Base-by-base conservation (phyloP, 768 basidiomycete genomes). In the Exsudoporus frostii region DNA sequence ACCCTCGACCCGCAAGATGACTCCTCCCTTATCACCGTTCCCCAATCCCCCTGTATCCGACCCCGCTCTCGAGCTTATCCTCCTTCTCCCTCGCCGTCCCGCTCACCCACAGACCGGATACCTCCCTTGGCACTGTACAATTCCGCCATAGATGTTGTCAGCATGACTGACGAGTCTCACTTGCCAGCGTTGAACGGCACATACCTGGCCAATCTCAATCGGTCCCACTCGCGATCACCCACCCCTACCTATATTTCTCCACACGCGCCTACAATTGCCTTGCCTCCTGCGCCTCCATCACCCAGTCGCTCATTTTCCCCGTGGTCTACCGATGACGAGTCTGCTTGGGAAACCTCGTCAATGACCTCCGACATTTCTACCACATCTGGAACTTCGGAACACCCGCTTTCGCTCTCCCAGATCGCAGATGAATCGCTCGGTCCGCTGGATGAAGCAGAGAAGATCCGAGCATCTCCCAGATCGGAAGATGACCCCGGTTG, bases 251-350 rank as follows among this genome's bases (percentile, higher is more conserved):
- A 71, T 65, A 47, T 74, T 9, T 53, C 61, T 25, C 51, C 70
- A 41, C 62, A 51, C 67, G 30, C 66, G 63, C 43, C 61, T 41
- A 50, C 59, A 47, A 7, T 43, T 50, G 22, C 49, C 52, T 47
- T 62, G 7, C 61, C 45, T 50, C 49, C 50, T 48, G 57, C 45
- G 33, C 52, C 56, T 37, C 56, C 56, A 19, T 51, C 60, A 17
- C 57, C 56, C 15, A 43, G 36, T 48, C 62, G 51, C 34, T 69
- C 66, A 13, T 45, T 74, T 51, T 87, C 86, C 0, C 79, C 86
- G 2, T 89, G 84, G 83, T 81, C 85, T 15, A 87, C 85, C 3
- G 88, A 90, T 52, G 88, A 88, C 58, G 87, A 90, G 52, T 88
- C 84, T 7, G 79, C 78, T 34, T 89, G 86, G 85, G 88, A 89